These are phyloP conservation scores for Parathielavia appendiculata DNA, from an alignment of 495 filamentous ascomycete genomes.

Conservation along the genomic window DNA sequence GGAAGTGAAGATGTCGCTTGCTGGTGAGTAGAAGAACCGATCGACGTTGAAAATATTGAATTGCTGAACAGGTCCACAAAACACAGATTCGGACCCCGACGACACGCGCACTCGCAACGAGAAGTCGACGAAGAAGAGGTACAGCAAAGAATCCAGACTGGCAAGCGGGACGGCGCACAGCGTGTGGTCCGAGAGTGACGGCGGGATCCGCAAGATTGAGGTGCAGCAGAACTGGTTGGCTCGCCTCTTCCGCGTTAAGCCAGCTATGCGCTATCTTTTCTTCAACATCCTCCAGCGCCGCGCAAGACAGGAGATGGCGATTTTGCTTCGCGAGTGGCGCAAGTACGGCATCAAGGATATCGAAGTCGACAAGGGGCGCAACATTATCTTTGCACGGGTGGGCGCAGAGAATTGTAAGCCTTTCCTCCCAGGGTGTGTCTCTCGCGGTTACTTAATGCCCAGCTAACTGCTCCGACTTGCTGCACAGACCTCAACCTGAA, in stretches of 20 bases:
- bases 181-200: slow-evolving; percentile 24
- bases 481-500: slow-evolving; percentile 63
- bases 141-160: slow-evolving; percentile 6
- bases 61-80: background rate
- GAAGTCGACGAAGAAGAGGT: slow-evolving; percentile 5
- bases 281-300: slow-evolving; percentile 63
- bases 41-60: background rate
- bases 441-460: slow-evolving; percentile 17
- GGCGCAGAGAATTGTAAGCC: slow-evolving; percentile 68
- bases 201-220: slow-evolving; percentile 44
- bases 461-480: background rate
- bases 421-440: background rate
- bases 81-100: slow-evolving; percentile 13
- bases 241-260: slow-evolving; percentile 83
- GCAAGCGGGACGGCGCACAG: slow-evolving; percentile 9
- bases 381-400: slow-evolving; percentile 72
- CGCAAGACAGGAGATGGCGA: slow-evolving; percentile 67
- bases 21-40: slow-evolving; percentile 27
- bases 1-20: slow-evolving; percentile 34
- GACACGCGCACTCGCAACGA: slow-evolving; percentile 12
- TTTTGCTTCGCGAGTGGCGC: slow-evolving; percentile 71
- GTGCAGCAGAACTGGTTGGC: slow-evolving; percentile 77
- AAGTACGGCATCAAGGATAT: slow-evolving; percentile 73
- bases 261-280: slow-evolving; percentile 65
- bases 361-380: slow-evolving; percentile 64